Base-by-base conservation (phyloP, 2,329 filamentous ascomycete genomes). In the Trichoderma sp. region DNA sequence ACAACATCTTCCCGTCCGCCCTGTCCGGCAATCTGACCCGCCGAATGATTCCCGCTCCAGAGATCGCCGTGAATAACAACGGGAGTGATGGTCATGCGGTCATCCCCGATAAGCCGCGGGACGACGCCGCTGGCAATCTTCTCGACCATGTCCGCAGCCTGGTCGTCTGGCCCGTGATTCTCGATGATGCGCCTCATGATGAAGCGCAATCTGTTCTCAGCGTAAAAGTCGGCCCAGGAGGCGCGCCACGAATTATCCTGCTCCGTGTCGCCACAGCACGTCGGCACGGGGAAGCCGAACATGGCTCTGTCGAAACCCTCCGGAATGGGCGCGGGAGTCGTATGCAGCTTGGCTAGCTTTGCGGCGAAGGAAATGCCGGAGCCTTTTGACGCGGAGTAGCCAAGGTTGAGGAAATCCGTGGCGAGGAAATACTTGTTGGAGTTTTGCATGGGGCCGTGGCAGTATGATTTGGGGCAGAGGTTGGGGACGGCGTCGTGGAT, bases 11-110 rank as follows among this genome's bases (percentile, higher is more conserved):
- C 92, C 0, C 85, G 82, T 1, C 84, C 85, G 0, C 85, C 85
- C 36, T 79, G 76, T 2, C 84, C 85, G 0, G 85, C 85, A 67
- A 97, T 91, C 55, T 84, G 84, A 0, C 92, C 94, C 4, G 84
- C 81, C 12, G 89, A 88, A 64, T 92, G 89, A 80, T 98, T 98
- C 0, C 95, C 95, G 74, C 90, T 92, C 95, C 95, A 98, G n/a
- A 98, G 81, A 82, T 98, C 95, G 1, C 95, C 95, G 78, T 98
- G 95, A 0, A 97, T 85, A 6, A 97, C 88, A 0, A 96, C 94
- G 0, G 95, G 94, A n/a, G 80, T 84, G 30, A 96, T 85, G 23
- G 53, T 83, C 12, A 97, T 80, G 77, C 90, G 88, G 0, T 82
- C 85, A 67, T 93, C 90, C 0, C 91, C 89, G 13, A 98, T 83